Evolutionary conservation across 495 filamentous ascomycete genomes (phyloP).

Genomic region (Aspergillus carlsbadensis): DNA sequence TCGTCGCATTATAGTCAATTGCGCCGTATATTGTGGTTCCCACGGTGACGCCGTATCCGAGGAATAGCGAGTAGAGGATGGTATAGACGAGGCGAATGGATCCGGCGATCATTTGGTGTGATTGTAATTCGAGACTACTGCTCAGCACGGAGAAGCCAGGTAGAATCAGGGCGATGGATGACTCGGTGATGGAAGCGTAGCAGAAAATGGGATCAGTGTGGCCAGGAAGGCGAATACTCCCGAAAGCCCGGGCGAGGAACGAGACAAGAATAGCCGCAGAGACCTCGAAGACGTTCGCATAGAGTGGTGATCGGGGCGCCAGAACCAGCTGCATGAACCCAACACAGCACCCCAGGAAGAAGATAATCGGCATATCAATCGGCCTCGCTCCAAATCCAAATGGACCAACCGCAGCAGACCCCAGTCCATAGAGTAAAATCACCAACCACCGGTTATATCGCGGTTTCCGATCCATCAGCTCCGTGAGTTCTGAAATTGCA

Average conservation of each 20-base stretch:
- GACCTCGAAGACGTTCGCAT: slow-evolving; percentile 88
- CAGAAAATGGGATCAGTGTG: slow-evolving; percentile 67
- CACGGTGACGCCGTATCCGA: slow-evolving; percentile 93
- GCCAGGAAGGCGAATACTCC: slow-evolving; percentile 56
- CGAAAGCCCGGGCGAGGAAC: slow-evolving; percentile 82
- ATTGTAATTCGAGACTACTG: slow-evolving; percentile 84
- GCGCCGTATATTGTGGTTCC: slow-evolving; percentile 87
- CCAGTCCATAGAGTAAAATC: slow-evolving; percentile 77
- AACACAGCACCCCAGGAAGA: slow-evolving; percentile 77
- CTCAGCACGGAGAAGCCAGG: slow-evolving; percentile 85
- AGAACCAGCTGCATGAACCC: slow-evolving; percentile 81
- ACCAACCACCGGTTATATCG: slow-evolving; percentile 74
- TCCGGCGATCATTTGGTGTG: slow-evolving; percentile 80
- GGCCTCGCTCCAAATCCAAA: slow-evolving; percentile 84
- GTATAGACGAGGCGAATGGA: slow-evolving; percentile 94
- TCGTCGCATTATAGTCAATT: slow-evolving; percentile 72
- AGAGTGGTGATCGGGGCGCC: slow-evolving; percentile 73
- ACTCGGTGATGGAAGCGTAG: slow-evolving; percentile 88
- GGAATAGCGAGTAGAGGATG: slow-evolving; percentile 91
- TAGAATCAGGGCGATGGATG: slow-evolving; percentile 87
- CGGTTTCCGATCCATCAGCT: slow-evolving; percentile 62
- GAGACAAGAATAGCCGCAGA: slow-evolving; percentile 80
- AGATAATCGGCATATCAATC: slow-evolving; percentile 86
- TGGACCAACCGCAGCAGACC: slow-evolving; percentile 73
- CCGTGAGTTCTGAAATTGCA: slow-evolving; percentile 68